Conservation (phyloP, 2,329 filamentous ascomycete species). For the Fusarium odoratissimum region DNA sequence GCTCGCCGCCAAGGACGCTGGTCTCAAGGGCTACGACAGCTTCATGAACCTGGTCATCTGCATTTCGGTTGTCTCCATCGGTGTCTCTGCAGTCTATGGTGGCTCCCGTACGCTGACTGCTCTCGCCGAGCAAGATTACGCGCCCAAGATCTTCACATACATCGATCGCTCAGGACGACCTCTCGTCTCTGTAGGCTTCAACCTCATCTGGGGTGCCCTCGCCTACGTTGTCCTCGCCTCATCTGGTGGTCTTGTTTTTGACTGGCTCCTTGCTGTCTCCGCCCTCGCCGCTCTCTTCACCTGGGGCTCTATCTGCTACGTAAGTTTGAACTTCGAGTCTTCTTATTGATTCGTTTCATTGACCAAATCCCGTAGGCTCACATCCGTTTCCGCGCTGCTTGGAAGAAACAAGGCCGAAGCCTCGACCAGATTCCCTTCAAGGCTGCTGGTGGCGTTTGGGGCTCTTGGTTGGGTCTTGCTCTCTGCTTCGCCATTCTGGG, state of each 20-base stretch:
- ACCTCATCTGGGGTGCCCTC: slow-evolving; percentile 60
- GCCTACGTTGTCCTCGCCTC: slow-evolving; percentile 60
- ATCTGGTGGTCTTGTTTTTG: slow-evolving; percentile 64
- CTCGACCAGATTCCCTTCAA: slow-evolving; percentile 74
- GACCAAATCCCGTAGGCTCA: slow-evolving; percentile 50
- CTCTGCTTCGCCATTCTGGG: slow-evolving; percentile 66
- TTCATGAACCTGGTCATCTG: slow-evolving; percentile 67
- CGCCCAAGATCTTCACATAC: slow-evolving; percentile 64
- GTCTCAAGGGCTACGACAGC: slow-evolving; percentile 59
- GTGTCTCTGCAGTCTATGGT: slow-evolving; percentile 65
- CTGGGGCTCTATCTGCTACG: slow-evolving; percentile 72
- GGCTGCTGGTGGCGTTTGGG: slow-evolving; percentile 68
- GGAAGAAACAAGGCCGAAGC: slow-evolving; percentile 66
- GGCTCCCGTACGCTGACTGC: slow-evolving; percentile 67
- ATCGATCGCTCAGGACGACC: slow-evolving; percentile 66
- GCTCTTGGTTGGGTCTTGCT: slow-evolving; percentile 70
- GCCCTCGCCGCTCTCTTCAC: slow-evolving; percentile 72
- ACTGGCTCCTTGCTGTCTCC: slow-evolving; percentile 73
- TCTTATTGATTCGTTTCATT: accelerated
- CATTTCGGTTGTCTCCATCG: slow-evolving; percentile 65
- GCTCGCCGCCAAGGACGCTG: slow-evolving; percentile 60
- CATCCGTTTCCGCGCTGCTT: slow-evolving; percentile 74
- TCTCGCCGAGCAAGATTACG: slow-evolving; percentile 67
- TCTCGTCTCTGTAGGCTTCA: slow-evolving; percentile 57
- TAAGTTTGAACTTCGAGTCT: neutral